phyloP scores from a whole-genome alignment of 164 flowering plant genomes.

The Nymphaea colorata region DNA sequence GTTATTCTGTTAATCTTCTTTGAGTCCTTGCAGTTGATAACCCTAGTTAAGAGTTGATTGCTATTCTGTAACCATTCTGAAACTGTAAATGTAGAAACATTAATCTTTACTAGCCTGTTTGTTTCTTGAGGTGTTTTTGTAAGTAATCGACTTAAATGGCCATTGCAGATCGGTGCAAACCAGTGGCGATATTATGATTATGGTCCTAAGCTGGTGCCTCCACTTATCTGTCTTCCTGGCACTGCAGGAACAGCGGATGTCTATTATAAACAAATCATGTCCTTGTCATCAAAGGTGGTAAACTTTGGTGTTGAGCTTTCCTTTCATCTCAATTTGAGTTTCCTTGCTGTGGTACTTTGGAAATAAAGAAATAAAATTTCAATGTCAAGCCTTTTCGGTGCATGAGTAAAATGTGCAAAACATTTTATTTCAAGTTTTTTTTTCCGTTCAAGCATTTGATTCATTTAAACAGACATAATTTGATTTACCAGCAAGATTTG shows the following conservation, averaged over 20 bases:
- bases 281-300: slow-evolving; percentile 84
- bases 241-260: slow-evolving; percentile 95
- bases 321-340: not conserved
- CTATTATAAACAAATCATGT: slow-evolving; percentile 93
- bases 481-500: too few relatives aligned
- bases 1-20: too few relatives aligned
- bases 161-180: slow-evolving; percentile 67
- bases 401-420: too few relatives aligned
- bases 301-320: not conserved
- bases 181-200: slow-evolving; percentile 98
- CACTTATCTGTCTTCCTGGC: slow-evolving; percentile 93
- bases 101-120: not conserved
- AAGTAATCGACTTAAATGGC: not conserved
- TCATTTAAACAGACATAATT: too few relatives aligned
- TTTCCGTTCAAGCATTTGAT: too few relatives aligned
- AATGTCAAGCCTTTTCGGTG: too few relatives aligned
- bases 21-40: too few relatives aligned
- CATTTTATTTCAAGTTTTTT: too few relatives aligned
- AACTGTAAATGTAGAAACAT: not conserved
- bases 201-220: slow-evolving; percentile 95
- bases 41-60: not conserved
- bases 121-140: not conserved
- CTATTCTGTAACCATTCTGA: not conserved
- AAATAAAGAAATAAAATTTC: not conserved
- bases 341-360: not conserved